Evolutionary conservation across 805 yeast species (phyloP), one percentile per base, ranked within the genome.

Genomic region (Myxozyma geophila): DNA sequence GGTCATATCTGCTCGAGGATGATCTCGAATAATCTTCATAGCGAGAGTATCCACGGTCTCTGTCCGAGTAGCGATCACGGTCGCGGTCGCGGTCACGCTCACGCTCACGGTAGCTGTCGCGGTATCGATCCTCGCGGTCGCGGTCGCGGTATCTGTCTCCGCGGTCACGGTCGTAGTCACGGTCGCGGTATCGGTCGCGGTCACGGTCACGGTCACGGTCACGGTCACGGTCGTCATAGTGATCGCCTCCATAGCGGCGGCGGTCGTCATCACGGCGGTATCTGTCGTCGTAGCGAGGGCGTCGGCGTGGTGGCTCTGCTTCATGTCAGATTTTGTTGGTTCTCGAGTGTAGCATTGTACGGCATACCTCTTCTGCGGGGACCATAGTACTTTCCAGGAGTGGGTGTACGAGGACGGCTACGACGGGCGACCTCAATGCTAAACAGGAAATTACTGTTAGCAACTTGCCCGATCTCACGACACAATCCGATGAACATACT

Each of bases 351-450:
- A 28, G 37, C 8, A 9, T 17, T n/a, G n/a, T 12, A 19, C 2
- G 15, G 10, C 47, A n/a, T 43, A 56, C 60, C 49, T 37, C 66
- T 43, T 60, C 52, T 54, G 50, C 62, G 58, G 33, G 68, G 75
- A 9, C 78, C 78, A 60, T 70, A 73, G 67, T 75, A 75, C 61
- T 71, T 73, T 43, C 78, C 78, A 7, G 79, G 78, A 2, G 78
- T 75, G 12, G 78, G 79, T 12, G 77, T 73, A 39, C 78, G 72
- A 21, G 78, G 75, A 13, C 78, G 68, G 63, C 71, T 71, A 23
- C 82, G 80, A 44, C 79, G 77, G 28, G 84, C 84, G 19, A 74
- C 70, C 10, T 83, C 84, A 15, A 83, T 77, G 49, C 80, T 71
- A 55, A 15, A 40, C 12, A 47, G 13, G 21, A 2, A 17, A 17